Evolutionary conservation across 352 stramenopile species (phyloP), one percentile per base, ranked within the genome.

Genomic region (Phytophthora vignae): DNA sequence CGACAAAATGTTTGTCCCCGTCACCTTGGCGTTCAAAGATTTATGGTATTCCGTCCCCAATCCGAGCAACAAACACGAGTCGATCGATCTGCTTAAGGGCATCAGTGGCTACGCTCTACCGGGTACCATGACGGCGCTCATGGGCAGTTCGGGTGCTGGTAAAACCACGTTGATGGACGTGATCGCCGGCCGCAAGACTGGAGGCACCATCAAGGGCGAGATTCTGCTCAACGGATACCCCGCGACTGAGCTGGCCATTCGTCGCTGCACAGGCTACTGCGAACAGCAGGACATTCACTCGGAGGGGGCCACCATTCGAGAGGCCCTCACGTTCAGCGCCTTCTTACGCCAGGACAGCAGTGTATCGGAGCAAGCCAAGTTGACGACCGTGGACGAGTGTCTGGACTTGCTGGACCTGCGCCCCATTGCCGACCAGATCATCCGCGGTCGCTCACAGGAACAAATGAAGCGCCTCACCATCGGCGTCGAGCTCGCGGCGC

Each of bases 401-500:
- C 27, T 85, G 2, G 72, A 83, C 12, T 44, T 85, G n/a, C 50
- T 85, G 15, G 66, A 77, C n/a, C 56, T 85, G 56, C 44, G 56
- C 14, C 14, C 36, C 17, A 75, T 83, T 7, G 76, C 69, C 1
- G 76, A 85, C 61, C 46, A 77, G 38, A 78, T 83, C 63, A 76
- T 85, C 8, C 71, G 78, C 4, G 75, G 72, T 22, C 46, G 65
- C 1, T 81, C 78, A 0, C 53, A 73, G 44, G 82, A 90, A 67
- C 82, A 90, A 58, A 83, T 83, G 78, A 90, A 90, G 74, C 77
- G 82, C 19, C 27, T 86, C 53, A 90, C 79, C 49, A 93, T 98
- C 22, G 95, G 90, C 58, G 89, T 98, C n/a, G 95, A 98, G 49
- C 74, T 98, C 7, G 90, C 96, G 0, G 90, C 87, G 2, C 88